phyloP scores from a whole-genome alignment of 108 stramenopile species.

The Pseudonitzschia multistriata region DNA sequence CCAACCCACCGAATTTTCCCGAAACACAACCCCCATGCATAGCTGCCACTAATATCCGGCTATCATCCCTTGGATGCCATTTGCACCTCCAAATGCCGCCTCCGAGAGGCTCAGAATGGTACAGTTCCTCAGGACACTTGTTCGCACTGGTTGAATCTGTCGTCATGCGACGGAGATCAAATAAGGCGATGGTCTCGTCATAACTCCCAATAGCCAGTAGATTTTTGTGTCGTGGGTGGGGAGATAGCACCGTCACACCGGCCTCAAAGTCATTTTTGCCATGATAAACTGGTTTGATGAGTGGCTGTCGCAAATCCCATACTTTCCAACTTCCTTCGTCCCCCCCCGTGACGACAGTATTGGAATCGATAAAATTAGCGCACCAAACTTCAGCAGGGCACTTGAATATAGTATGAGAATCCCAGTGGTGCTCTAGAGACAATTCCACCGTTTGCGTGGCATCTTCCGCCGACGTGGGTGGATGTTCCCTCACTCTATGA shows the following conservation, averaged over 20 bases:
- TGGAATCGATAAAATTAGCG: conserved; percentile 25
- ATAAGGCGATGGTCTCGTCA: conserved; percentile 73
- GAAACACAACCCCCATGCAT: conserved; percentile 86
- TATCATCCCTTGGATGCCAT: conserved; percentile 69
- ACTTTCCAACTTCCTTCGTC: conserved; percentile 59
- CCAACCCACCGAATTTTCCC: conserved; percentile 10
- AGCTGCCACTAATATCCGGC: conserved; percentile 63
- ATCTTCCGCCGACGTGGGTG: neutral
- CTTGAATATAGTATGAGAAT: conserved; percentile 67
- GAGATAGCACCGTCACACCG: conserved; percentile 78
- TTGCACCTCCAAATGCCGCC: conserved; percentile 88
- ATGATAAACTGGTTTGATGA: conserved; percentile 34
- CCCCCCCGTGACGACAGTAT: conserved; percentile 42
- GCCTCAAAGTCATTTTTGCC: conserved; percentile 60
- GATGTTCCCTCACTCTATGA: conserved; percentile 30
- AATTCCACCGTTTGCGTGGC: conserved; percentile 18
- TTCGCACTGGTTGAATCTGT: neutral
- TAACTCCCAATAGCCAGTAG: conserved; percentile 77
- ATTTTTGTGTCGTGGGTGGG: conserved; percentile 50
- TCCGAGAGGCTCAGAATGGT: conserved; percentile 40
- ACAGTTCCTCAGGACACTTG: conserved; percentile 19
- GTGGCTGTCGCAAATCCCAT: conserved; percentile 60
- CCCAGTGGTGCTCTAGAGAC: conserved; percentile 38
- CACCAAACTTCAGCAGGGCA: conserved; percentile 85
- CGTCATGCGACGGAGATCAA: conserved; percentile 47